A percentile compares a stretch with the other conserved stretches of the same genome.
phyloP scores from a whole-genome alignment of 2,329 filamentous ascomycete species.

The Hymenoscyphus fraxineus region DNA sequence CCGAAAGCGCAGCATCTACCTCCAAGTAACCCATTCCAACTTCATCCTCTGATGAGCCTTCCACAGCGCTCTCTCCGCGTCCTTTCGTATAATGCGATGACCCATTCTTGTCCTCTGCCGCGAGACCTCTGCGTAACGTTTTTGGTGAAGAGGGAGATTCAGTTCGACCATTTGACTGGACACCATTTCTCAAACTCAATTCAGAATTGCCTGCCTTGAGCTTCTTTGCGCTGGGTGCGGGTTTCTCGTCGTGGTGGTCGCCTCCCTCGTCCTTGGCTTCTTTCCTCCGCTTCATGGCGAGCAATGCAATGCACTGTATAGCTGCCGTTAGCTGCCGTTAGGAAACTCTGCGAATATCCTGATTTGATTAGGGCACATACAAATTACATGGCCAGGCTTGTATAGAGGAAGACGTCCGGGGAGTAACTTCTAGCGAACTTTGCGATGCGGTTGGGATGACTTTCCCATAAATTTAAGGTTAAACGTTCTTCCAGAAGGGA shows the following conservation, averaged over 20 bases:
- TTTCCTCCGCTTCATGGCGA: constrained; percentile 24
- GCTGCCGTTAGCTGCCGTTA: not conserved
- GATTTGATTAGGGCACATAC: not conserved
- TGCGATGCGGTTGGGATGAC: not conserved
- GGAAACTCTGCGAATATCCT: not conserved
- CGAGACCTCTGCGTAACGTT: no score
- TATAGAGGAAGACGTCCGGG: not conserved
- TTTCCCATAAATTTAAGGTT: constrained; percentile 15
- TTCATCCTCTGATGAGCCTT: not conserved
- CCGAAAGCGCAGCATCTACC: not conserved
- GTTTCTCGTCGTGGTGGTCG: constrained; percentile 12
- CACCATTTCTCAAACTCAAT: not conserved
- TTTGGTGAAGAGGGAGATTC: not conserved
- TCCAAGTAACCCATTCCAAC: not conserved
- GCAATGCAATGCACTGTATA: not conserved
- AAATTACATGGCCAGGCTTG: not conserved
- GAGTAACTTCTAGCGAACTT: not conserved
- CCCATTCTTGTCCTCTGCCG: not conserved
- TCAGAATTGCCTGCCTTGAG: not conserved
- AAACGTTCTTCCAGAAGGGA: constrained; percentile 17
- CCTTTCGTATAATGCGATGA: not conserved
- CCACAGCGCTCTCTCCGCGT: not conserved
- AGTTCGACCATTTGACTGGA: not conserved
- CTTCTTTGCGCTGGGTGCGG: not conserved
- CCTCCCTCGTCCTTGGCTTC: constrained; percentile 11